Evolutionary conservation across 441 rosid genomes (phyloP).

Genomic region (Arabidopsis lyrata): DNA sequence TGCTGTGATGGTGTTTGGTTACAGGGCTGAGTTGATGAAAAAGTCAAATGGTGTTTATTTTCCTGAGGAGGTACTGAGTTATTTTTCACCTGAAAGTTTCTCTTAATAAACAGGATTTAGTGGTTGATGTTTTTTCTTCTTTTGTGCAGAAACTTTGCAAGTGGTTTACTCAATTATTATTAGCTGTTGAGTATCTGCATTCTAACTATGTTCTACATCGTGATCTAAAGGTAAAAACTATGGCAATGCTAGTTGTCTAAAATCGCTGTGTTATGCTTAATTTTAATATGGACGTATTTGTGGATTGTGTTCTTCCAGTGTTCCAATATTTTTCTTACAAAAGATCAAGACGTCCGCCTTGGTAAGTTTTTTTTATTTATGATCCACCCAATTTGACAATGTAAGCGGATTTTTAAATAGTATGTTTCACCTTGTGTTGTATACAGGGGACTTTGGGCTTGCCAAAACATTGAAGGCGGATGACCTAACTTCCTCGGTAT

Average conservation of each 20-base stretch:
- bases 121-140: neutral
- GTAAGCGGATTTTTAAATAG: neutral
- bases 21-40: conserved; percentile 95
- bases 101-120: conserved; percentile 21
- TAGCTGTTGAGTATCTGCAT: conserved; percentile 95
- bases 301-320: conserved; percentile 60
- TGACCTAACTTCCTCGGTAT: conserved; percentile 95
- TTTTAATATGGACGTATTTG: conserved; percentile 44
- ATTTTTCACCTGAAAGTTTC: conserved; percentile 7
- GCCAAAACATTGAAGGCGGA: conserved; percentile 96
- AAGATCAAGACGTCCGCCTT: conserved; percentile 92
- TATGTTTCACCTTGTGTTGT: conserved; percentile 38
- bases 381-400: conserved; percentile 17
- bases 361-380: conserved; percentile 60
- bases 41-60: conserved; percentile 83
- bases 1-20: conserved; percentile 31
- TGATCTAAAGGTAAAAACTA: conserved; percentile 74
- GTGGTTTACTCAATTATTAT: conserved; percentile 89
- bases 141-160: conserved; percentile 84
- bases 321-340: conserved; percentile 94
- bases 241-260: conserved; percentile 26
- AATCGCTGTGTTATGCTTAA: conserved; percentile 23
- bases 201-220: conserved; percentile 91
- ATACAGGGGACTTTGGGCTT: conserved; percentile 93
- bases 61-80: conserved; percentile 80